These are phyloP conservation scores for Lactifluus pinguis DNA, from an alignment of 768 basidiomycete species.

Conservation along the genomic window DNA sequence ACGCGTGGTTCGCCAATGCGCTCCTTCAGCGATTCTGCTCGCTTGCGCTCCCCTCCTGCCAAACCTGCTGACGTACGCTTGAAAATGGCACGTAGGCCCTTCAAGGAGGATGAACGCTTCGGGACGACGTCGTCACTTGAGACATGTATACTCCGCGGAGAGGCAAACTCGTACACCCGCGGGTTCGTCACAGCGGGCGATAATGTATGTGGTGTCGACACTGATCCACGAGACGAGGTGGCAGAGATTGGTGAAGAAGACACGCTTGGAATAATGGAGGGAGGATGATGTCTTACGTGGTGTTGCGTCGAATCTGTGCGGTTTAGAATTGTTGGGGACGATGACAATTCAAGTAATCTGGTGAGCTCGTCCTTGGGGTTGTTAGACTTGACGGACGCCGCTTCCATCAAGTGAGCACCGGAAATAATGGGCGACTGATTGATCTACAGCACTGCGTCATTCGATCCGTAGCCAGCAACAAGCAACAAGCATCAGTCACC, in stretches of 20 bases:
- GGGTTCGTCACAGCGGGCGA: neutral
- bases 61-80: conserved; percentile 12
- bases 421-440: conserved; percentile 7
- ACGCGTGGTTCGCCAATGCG: conserved; percentile 7
- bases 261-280: neutral
- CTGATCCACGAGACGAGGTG: neutral
- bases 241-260: neutral
- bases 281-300: neutral
- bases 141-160: neutral
- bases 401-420: neutral
- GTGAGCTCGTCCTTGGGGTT: neutral
- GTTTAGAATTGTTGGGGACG: neutral
- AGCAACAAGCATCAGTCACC: neutral
- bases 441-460: neutral
- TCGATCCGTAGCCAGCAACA: neutral
- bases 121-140: neutral
- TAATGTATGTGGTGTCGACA: neutral
- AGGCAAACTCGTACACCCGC: neutral
- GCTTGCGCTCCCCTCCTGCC: neutral
- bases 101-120: conserved; percentile 2
- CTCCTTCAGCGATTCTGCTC: conserved; percentile 12
- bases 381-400: neutral
- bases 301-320: neutral
- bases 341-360: neutral
- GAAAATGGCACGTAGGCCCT: conserved; percentile 10